Evolutionary conservation across 1,284 basidiomycete genomes (phyloP).

Genomic region (Ganoderma sp.): DNA sequence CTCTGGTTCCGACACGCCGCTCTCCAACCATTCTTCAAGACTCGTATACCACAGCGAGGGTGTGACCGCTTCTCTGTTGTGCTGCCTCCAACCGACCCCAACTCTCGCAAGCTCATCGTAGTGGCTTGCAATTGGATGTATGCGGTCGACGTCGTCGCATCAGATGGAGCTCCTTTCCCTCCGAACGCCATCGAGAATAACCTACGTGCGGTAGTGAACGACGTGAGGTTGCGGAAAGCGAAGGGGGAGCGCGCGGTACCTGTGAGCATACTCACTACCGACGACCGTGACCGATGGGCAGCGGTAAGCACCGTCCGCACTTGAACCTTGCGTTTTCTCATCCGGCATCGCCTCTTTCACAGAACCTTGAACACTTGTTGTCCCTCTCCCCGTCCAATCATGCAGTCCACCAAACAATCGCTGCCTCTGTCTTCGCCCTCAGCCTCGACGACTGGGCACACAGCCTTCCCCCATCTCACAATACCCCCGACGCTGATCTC

Average conservation of each 20-base stretch:
- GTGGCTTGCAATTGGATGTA: slow-evolving; percentile 87
- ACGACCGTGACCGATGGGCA: slow-evolving; percentile 87
- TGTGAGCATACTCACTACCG: slow-evolving; percentile 80
- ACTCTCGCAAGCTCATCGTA: slow-evolving; percentile 70
- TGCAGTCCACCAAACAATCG: slow-evolving; percentile 63
- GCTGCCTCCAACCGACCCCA: slow-evolving; percentile 48
- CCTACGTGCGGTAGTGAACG: slow-evolving; percentile 70
- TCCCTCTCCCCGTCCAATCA: slow-evolving; percentile 72
- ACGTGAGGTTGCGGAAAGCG: slow-evolving; percentile 63
- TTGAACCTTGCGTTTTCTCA: neutral
- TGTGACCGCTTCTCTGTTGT: slow-evolving; percentile 69
- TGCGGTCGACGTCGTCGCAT: slow-evolving; percentile 70
- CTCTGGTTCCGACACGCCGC: slow-evolving; percentile 68
- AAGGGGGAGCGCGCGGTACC: slow-evolving; percentile 61
- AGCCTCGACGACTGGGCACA: slow-evolving; percentile 68
- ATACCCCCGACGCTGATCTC: slow-evolving; percentile 48
- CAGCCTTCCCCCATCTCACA: slow-evolving; percentile 40
- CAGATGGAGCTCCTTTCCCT: slow-evolving; percentile 42
- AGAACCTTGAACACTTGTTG: slow-evolving; percentile 79
- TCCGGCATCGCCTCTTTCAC: neutral
- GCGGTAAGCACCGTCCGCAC: slow-evolving; percentile 53
- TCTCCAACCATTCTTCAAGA: slow-evolving; percentile 76
- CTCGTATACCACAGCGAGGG: slow-evolving; percentile 69
- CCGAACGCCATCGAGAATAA: slow-evolving; percentile 69
- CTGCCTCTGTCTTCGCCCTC: slow-evolving; percentile 80